Evolutionary conservation across 371 early-diverging fungal species (phyloP), one percentile per base, ranked within the genome.

Genomic region (Zancudomyces culisetae): DNA sequence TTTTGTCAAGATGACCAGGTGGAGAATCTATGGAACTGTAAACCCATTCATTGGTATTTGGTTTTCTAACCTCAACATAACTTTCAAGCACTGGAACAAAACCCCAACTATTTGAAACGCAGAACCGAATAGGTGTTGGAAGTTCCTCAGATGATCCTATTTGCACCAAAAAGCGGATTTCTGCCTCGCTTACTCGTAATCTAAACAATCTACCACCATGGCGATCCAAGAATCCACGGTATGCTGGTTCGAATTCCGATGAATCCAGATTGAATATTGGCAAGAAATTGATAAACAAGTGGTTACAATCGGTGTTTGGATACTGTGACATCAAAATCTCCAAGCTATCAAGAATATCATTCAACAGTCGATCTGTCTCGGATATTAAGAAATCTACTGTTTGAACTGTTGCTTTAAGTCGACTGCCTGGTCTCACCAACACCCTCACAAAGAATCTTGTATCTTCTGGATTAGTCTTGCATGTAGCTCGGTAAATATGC

Each of bases 281-380:
- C 62, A 95, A 80, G 58, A 93, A 93, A 80, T 90, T 90, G 70
- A 97, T 84, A 64, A 93, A 93, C 70, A 97, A 62, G 58, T 97
- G 98, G 74, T 95, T 95, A 75, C 94, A 90, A 70, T 95, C 95
- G 24, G 85, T 86, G 74, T 91, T 91, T 64, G 88, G 86, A 69
- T 87, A 77, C 55, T 80, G 75, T 23, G 81, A 78, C 42, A 79
- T 74, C 27, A 93, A 83, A 48, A 97, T 79, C 67, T 95, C 98
- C 39, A 97, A 72, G 0, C 91, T 81, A 62, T 94, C 92, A 59
- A 97, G 62, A 61, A 91, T 89, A 60, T 92, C 96, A 57, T 73
- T 87, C 59, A 94, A 64, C 45, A 94, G 70, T 40, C 92, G 80
- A 63, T 89, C 88, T 39, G 86, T 87, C 62, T 95, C 94, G 20